A percentile compares a stretch with the other conserved stretches of the same genome.
phyloP scores from a whole-genome alignment of 495 filamentous ascomycete genomes.

The Parathielavia hyrcaniae region DNA sequence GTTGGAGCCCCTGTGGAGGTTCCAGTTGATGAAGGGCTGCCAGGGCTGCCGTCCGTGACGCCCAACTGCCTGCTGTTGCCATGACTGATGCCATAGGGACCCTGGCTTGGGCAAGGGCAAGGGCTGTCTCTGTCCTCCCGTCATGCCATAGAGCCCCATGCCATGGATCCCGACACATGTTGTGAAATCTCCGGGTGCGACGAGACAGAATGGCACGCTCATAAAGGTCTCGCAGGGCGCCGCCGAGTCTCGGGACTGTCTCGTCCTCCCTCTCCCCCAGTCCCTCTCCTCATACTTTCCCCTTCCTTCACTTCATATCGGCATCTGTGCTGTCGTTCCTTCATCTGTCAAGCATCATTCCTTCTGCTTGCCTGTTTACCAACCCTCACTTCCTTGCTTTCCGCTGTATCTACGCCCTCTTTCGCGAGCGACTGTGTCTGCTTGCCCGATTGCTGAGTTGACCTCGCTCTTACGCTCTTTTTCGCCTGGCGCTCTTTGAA shows the following conservation, averaged over 20 bases:
- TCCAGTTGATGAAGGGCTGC: slow-evolving; percentile 16
- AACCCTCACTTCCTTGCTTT: slow-evolving; percentile 30
- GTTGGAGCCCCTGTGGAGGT: slow-evolving; percentile 9
- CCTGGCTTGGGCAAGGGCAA: slow-evolving; percentile 1
- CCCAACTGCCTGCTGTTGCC: slow-evolving; percentile 1
- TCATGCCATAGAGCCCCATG: slow-evolving; percentile 1
- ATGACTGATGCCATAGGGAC: slow-evolving; percentile 5
- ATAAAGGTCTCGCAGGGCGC: slow-evolving; percentile 20
- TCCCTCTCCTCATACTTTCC: slow-evolving; percentile 19
- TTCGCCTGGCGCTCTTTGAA: slow-evolving; percentile 23
- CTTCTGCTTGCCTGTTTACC: slow-evolving; percentile 33
- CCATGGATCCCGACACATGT: slow-evolving; percentile 7
- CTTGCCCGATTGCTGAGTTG: slow-evolving; percentile 40
- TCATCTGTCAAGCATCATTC: slow-evolving; percentile 32
- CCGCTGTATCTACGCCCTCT: slow-evolving; percentile 33
- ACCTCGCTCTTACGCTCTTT: slow-evolving; percentile 38
- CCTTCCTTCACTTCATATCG: slow-evolving; percentile 23
- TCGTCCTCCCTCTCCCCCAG: slow-evolving; percentile 10
- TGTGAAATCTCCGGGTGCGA: slow-evolving; percentile 5
- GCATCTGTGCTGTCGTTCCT: slow-evolving; percentile 21
- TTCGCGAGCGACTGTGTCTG: slow-evolving; percentile 42
- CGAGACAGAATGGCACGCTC: slow-evolving; percentile 8
- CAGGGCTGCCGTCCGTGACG: slow-evolving; percentile 11
- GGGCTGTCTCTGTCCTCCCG: not conserved
- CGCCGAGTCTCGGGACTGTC: slow-evolving; percentile 12